Evolutionary conservation across 2,329 filamentous ascomycete genomes (phyloP).

Genomic region (Epichloe brachyelytri): DNA sequence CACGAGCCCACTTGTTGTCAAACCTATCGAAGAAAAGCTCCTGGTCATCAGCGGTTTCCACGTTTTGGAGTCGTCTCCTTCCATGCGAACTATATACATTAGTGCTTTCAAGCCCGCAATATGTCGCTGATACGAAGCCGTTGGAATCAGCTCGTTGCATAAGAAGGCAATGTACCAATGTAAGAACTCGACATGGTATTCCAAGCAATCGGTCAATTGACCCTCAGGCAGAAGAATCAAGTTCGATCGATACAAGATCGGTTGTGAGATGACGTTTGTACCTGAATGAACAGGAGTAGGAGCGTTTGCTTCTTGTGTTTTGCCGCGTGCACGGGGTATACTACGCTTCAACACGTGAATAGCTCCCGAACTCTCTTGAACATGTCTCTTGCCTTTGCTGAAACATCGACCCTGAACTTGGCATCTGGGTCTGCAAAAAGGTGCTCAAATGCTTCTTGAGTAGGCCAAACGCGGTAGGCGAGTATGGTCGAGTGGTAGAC

Average conservation of each 20-base stretch:
- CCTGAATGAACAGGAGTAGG: not conserved
- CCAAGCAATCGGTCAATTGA: constrained; percentile 26
- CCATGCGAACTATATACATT: constrained; percentile 52
- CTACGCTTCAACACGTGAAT: constrained; percentile 41
- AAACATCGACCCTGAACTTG: constrained; percentile 70
- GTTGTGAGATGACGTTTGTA: constrained; percentile 11
- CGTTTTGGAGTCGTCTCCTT: constrained; percentile 40
- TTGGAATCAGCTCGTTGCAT: constrained; percentile 60
- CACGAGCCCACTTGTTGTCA: constrained; percentile 41
- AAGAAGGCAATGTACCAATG: constrained; percentile 63
- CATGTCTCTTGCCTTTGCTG: constrained; percentile 62
- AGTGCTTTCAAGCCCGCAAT: constrained; percentile 66
- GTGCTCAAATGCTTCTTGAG: constrained; percentile 54
- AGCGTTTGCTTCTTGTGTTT: constrained; percentile 20
- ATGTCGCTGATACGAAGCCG: constrained; percentile 81
- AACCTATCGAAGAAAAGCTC: constrained; percentile 27
- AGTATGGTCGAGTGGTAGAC: constrained; percentile 61
- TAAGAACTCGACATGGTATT: constrained; percentile 52
- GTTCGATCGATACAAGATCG: constrained; percentile 25
- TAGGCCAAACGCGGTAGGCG: constrained; percentile 44
- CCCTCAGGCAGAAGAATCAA: constrained; percentile 25
- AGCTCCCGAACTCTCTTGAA: constrained; percentile 59
- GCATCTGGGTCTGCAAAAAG: constrained; percentile 78
- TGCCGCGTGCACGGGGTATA: constrained; percentile 23
- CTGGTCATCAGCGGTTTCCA: constrained; percentile 27